Conservation (phyloP, 129 eudicot genomes). For the Ambrosia trifida region DNA sequence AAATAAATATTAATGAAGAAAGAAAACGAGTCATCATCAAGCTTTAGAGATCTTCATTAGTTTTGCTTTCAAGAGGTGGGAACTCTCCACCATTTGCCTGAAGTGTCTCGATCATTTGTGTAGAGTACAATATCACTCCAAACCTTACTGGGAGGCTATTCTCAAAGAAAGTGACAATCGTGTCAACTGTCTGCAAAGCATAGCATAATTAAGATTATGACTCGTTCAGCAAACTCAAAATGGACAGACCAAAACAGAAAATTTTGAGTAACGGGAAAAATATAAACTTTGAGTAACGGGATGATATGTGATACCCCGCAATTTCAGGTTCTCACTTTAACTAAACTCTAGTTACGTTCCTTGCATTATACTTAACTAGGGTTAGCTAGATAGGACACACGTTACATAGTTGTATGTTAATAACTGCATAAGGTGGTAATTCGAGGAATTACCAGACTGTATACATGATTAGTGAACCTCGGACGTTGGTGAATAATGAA, state of each 20-base stretch:
- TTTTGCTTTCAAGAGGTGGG: slow-evolving; percentile 43
- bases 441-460: too few species aligned
- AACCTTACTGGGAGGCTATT: slow-evolving; percentile 83
- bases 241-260: background rate
- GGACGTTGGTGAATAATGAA: too few species aligned
- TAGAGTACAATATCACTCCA: slow-evolving; percentile 83
- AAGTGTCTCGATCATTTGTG: slow-evolving; percentile 53
- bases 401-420: too few species aligned
- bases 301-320: too few species aligned
- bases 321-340: too few species aligned
- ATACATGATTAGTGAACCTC: too few species aligned
- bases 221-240: background rate
- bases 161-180: slow-evolving; percentile 62
- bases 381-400: too few species aligned
- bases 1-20: background rate
- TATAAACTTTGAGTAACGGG: too few species aligned
- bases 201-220: slow-evolving; percentile 4
- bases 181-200: slow-evolving; percentile 68
- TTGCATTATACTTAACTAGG: too few species aligned
- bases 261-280: background rate
- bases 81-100: slow-evolving; percentile 69
- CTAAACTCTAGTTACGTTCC: too few species aligned
- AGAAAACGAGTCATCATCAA: slow-evolving; percentile 50
- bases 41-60: slow-evolving; percentile 71
- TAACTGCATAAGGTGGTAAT: too few species aligned